These are phyloP conservation scores for Monilinia aucupariae DNA, from an alignment of 2,329 filamentous ascomycete species.

Conservation along the genomic window DNA sequence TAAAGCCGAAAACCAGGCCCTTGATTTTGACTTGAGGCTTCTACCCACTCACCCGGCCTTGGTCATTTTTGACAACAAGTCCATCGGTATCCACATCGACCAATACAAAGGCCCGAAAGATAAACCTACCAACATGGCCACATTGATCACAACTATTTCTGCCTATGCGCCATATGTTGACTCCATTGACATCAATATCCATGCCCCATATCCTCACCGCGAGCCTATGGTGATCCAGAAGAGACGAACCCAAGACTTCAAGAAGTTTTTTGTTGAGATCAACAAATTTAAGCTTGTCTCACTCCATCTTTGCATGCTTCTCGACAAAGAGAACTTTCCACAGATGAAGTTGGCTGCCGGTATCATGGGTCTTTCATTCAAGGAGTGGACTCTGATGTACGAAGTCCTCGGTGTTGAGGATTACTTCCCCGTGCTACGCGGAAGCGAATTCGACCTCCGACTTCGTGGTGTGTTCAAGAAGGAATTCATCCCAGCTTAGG, in stretches of 20 bases:
- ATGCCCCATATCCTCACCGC: background rate
- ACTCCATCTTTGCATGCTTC: background rate
- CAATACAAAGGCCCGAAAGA: background rate
- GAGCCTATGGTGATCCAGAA: background rate
- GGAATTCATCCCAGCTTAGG: background rate
- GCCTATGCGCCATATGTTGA: background rate
- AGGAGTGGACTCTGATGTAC: background rate
- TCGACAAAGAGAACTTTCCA: background rate
- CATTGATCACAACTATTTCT: background rate
- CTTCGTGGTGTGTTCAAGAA: background rate
- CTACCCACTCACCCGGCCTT: background rate
- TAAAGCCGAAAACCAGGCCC: background rate
- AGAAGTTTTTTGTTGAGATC: background rate
- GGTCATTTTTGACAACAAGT: background rate
- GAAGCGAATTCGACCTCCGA: background rate
- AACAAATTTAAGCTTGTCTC: background rate
- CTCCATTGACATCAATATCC: background rate
- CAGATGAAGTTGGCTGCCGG: background rate
- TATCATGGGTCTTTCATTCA: background rate
- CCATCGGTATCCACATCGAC: background rate
- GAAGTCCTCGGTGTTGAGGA: background rate
- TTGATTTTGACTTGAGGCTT: background rate
- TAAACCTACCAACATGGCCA: background rate
- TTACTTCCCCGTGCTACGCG: background rate
- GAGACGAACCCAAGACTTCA: background rate